These are phyloP conservation scores for Marasmius tenuissimus DNA, from an alignment of 1,284 basidiomycete genomes.

Conservation along the genomic window DNA sequence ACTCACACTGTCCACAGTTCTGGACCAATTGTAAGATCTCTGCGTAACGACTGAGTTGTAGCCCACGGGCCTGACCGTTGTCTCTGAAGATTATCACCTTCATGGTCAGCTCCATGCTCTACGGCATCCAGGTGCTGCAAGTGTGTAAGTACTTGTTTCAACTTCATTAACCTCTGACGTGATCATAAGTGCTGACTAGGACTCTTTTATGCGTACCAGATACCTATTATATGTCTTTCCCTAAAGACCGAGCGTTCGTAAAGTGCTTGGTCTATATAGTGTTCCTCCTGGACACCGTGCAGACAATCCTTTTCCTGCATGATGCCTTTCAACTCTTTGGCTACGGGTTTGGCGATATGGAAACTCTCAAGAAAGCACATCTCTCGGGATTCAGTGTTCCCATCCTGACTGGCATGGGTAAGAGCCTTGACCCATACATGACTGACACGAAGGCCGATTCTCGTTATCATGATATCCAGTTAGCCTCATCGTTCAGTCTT, in stretches of 20 bases:
- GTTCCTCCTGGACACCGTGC: conserved; percentile 7
- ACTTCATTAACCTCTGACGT: not conserved
- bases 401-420: conserved; percentile 8
- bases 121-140: conserved; percentile 2
- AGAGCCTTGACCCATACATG: not conserved
- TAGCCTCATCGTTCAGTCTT: conserved; percentile 9
- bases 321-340: conserved; percentile 10
- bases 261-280: conserved; percentile 5
- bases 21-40: not conserved
- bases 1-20: not conserved
- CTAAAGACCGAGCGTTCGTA: conserved; percentile 5
- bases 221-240: conserved; percentile 10
- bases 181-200: not conserved
- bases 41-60: no score
- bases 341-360: conserved; percentile 4
- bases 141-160: not conserved
- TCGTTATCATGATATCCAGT: not conserved
- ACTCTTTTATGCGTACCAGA: not conserved
- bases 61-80: not conserved
- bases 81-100: not conserved
- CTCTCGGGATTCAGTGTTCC: conserved; percentile 7
- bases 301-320: conserved; percentile 1
- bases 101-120: not conserved
- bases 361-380: not conserved
- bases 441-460: not conserved